phyloP scores from a whole-genome alignment of 2,329 filamentous ascomycete genomes.

The Pestalotiopsis sp. region DNA sequence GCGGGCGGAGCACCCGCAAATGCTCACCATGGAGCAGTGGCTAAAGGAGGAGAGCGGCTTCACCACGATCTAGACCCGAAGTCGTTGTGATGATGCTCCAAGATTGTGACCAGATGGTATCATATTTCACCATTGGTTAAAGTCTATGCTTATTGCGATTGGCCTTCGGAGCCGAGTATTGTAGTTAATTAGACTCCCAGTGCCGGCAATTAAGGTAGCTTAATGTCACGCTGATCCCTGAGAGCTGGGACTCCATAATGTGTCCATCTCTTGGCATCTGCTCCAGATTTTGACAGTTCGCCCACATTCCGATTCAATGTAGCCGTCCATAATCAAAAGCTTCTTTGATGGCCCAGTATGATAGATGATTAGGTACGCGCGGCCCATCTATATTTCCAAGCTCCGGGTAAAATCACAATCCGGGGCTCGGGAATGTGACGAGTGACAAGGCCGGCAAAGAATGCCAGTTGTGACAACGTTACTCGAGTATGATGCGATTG shows the following conservation, averaged over 20 bases:
- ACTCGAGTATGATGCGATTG: background rate
- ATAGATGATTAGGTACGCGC: background rate
- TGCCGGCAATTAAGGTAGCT: background rate
- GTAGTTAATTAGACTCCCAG: background rate
- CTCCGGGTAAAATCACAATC: background rate
- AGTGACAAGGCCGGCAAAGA: background rate
- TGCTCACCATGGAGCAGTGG: constrained; percentile 36
- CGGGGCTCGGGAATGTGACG: background rate
- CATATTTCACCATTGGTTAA: background rate
- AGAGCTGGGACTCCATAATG: background rate
- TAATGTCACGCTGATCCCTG: background rate
- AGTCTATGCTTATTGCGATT: background rate
- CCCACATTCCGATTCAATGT: background rate
- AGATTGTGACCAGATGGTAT: background rate
- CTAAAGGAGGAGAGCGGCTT: constrained; percentile 30
- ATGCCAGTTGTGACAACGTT: background rate
- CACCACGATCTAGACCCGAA: constrained; percentile 11
- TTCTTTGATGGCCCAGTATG: background rate
- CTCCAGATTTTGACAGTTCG: background rate
- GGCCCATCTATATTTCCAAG: background rate
- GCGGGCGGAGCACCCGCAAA: constrained; percentile 28
- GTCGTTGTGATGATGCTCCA: background rate
- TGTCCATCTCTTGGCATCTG: background rate
- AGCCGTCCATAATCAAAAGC: background rate
- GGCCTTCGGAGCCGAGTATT: background rate